Percentiles rank a stretch among this genome's conserved stretches.
Conservation (phyloP, 768 basidiomycete species). For the Macrolepiota fuliginosa region DNA sequence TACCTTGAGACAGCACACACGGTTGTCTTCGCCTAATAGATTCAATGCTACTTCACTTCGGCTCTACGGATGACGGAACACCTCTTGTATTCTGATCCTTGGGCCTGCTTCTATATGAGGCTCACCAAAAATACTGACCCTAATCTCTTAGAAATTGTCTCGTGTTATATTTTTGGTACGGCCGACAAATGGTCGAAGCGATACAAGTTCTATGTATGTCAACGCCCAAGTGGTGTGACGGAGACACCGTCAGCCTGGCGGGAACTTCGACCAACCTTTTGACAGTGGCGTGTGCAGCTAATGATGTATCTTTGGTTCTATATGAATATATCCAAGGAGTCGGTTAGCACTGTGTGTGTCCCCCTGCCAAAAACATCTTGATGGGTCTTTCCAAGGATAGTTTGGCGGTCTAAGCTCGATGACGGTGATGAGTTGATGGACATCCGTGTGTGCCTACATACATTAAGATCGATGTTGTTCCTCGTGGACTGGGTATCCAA, state of each 20-base stretch:
- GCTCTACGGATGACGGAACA: background rate
- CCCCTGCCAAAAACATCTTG: too few relatives aligned
- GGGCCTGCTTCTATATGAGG: background rate
- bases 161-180: conserved; percentile 4
- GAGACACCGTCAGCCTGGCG: background rate
- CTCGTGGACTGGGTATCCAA: background rate
- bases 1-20: background rate
- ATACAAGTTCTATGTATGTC: background rate
- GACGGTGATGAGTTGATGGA: background rate
- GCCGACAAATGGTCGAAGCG: background rate
- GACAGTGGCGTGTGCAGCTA: background rate
- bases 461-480: background rate
- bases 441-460: background rate
- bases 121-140: background rate
- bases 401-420: background rate
- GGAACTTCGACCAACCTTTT: background rate
- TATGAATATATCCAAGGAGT: too few relatives aligned
- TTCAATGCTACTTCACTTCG: background rate
- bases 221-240: background rate
- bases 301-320: background rate
- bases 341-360: too few relatives aligned
- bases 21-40: background rate
- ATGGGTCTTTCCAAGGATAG: too few relatives aligned
- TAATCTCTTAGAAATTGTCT: background rate
- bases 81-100: background rate